A percentile compares a stretch with the other conserved stretches of the same genome.
These are phyloP conservation scores for Neophaeococcomyces aloes DNA, from an alignment of 2,329 filamentous ascomycete species.

Conservation along the genomic window DNA sequence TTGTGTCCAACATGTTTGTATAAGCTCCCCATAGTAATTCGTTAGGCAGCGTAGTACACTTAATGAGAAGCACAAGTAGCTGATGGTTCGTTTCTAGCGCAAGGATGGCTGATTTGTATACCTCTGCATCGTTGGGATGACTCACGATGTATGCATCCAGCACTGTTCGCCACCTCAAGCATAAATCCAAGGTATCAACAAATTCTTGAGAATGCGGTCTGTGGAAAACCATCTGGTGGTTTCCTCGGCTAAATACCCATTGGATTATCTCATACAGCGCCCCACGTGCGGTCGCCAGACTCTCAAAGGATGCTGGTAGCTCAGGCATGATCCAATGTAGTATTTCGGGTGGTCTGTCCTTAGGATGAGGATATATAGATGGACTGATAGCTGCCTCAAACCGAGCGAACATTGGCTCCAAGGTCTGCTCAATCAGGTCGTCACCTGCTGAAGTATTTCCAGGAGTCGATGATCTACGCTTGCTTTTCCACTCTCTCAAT, in stretches of 20 bases:
- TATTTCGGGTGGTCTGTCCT: not conserved
- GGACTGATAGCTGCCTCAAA: slow-evolving; percentile 8
- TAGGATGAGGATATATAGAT: slow-evolving; percentile 1
- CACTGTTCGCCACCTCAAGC: not conserved
- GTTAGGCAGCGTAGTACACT: slow-evolving; percentile 6
- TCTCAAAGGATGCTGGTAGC: slow-evolving; percentile 3
- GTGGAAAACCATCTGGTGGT: slow-evolving; percentile 6
- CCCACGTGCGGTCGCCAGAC: slow-evolving; percentile 3
- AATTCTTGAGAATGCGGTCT: slow-evolving; percentile 1
- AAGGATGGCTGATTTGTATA: slow-evolving; percentile 1
- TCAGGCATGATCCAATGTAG: slow-evolving; percentile 2
- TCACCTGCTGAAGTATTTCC: not conserved
- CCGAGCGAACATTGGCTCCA: slow-evolving; percentile 8
- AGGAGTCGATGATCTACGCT: not conserved
- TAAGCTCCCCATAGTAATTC: slow-evolving; percentile 3
- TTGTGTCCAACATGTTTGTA: not conserved
- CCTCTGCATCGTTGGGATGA: slow-evolving; percentile 1
- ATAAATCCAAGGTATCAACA: slow-evolving; percentile 1
- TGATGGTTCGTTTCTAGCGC: slow-evolving; percentile 8
- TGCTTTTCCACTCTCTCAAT: slow-evolving; percentile 6
- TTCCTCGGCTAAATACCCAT: slow-evolving; percentile 7
- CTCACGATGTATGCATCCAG: not conserved
- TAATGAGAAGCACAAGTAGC: slow-evolving; percentile 1
- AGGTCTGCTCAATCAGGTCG: slow-evolving; percentile 3
- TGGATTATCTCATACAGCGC: slow-evolving; percentile 6